Evolutionary conservation across 2,329 filamentous ascomycete species (phyloP), one percentile per base, ranked within the genome.

Genomic region (Arthrobotrys musiformis): DNA sequence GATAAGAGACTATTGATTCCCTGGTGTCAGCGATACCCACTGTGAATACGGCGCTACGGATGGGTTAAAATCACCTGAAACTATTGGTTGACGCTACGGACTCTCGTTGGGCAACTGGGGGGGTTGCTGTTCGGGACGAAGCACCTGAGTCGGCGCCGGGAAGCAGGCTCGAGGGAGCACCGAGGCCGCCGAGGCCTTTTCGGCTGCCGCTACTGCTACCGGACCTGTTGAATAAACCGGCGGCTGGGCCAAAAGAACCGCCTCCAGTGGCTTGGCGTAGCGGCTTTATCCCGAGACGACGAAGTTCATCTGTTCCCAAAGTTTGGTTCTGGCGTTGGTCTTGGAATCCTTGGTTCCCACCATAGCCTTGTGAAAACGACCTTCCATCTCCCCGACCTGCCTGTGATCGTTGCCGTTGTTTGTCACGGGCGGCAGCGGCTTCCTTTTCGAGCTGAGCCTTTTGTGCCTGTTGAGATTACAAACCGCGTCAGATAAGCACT

Each of bases 181-280:
- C 91, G 79, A 92, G 92, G 77, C 92, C 54, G 81, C 92, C 54
- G 81, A 95, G 88, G 82, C 91, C 90, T 80, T 79, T 79, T 78
- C 79, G 75, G 40, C 80, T 79, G 19, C 80, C 80, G 42, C 79
- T 79, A 61, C 93, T 90, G 79, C 93, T 92, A 83, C 94, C 97
- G 86, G 93, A 94, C 86, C 92, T 96, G 79, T 95, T 90, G n/a
- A 91, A 92, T 79, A 97, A 92, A 88, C 97, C 92, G 78, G 93
- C 94, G 63, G 91, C 91, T 11, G 95, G 94, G 30, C 93, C 94
- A 79, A 98, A 89, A 13, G 87, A 86, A 13, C 81, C 70, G 83
- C 84, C 85, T 81, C 88, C 86, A 82, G 90, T 84, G 84, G 89
- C 87, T 84, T 90, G 84, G 87, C 89, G 79, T 86, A 88, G 87